A percentile compares a stretch with the other conserved stretches of the same genome.
These are phyloP conservation scores for Leptodermis oblonga DNA, from an alignment of 257 asterid species.

Conservation along the genomic window DNA sequence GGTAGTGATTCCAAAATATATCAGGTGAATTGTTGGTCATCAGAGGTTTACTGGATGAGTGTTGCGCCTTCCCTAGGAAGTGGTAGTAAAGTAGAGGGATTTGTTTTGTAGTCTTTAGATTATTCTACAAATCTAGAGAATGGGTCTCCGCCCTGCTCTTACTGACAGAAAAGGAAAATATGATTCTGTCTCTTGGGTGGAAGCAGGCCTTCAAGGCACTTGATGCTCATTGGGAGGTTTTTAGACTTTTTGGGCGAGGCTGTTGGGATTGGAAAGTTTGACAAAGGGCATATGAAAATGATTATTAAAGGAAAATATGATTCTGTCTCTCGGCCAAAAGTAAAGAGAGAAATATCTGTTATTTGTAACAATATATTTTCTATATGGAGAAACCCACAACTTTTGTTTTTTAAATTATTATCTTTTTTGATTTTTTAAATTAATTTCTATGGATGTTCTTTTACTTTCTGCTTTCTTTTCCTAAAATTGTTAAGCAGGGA, in stretches of 20 bases:
- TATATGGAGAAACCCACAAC: not conserved
- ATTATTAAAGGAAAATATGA: too few relatives aligned
- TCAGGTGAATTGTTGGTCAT: not conserved
- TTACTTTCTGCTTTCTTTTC: not conserved
- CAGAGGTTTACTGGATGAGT: not conserved
- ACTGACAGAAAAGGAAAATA: not conserved
- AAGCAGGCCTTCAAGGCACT: not conserved
- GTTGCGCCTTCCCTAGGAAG: not conserved
- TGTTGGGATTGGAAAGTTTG: not conserved
- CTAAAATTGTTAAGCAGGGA: not conserved
- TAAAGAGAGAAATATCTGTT: not conserved
- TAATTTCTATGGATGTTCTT: not conserved
- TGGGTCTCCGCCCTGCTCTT: not conserved
- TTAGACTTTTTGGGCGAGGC: not conserved
- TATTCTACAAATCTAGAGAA: not conserved
- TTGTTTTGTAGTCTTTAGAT: not conserved
- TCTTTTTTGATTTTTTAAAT: not conserved
- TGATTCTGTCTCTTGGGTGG: not conserved
- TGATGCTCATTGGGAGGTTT: not conserved
- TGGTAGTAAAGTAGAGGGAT: too few relatives aligned
- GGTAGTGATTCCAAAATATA: too few relatives aligned
- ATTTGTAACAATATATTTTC: not conserved
- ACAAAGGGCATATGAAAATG: not conserved
- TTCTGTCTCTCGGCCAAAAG: not conserved
- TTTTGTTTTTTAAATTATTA: not conserved